Evolutionary conservation across 1,139 yeast species (phyloP).

Genomic region (Pichia sp.): DNA sequence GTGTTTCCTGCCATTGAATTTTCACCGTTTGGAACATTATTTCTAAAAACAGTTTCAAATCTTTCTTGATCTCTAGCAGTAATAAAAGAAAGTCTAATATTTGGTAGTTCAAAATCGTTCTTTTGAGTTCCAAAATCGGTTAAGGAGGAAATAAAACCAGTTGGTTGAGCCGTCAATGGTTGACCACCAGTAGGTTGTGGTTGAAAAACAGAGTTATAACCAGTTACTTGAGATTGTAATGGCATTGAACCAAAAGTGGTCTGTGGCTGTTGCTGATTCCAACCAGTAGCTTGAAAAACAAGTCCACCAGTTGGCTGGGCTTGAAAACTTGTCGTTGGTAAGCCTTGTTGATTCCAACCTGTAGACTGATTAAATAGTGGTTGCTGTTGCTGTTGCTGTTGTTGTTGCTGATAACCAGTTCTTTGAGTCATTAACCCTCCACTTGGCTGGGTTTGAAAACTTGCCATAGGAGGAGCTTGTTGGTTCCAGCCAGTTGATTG

Average conservation of each 20-base stretch:
- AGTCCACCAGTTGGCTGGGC: slow-evolving; percentile 28
- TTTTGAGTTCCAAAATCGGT: slow-evolving; percentile 31
- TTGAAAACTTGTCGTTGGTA: slow-evolving; percentile 15
- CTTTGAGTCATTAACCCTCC: slow-evolving; percentile 26
- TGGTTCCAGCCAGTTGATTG: slow-evolving; percentile 28
- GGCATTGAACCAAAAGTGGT: slow-evolving; percentile 28
- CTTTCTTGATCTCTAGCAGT: slow-evolving; percentile 79
- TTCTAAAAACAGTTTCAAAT: slow-evolving; percentile 74
- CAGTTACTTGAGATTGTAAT: slow-evolving; percentile 34
- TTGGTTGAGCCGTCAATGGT: slow-evolving; percentile 31
- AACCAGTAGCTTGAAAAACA: slow-evolving; percentile 28
- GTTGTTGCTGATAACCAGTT: slow-evolving; percentile 26
- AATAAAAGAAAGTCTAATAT: slow-evolving; percentile 72
- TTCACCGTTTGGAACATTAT: slow-evolving; percentile 72
- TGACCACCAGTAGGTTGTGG: slow-evolving; percentile 29
- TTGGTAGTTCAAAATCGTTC: slow-evolving; percentile 48
- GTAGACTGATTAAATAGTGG: slow-evolving; percentile 16
- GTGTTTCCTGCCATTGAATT: slow-evolving; percentile 69
- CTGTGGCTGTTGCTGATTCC: slow-evolving; percentile 24
- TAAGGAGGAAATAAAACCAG: slow-evolving; percentile 34
- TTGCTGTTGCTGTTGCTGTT: slow-evolving; percentile 18
- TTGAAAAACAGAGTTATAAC: slow-evolving; percentile 11
- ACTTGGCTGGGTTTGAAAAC: slow-evolving; percentile 25
- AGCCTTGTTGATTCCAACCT: slow-evolving; percentile 15
- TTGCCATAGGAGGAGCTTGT: slow-evolving; percentile 14